Percentiles rank a stretch among this genome's conserved stretches.
phyloP scores from a whole-genome alignment of 2,329 filamentous ascomycete species.

The Blumeriella jaapii region DNA sequence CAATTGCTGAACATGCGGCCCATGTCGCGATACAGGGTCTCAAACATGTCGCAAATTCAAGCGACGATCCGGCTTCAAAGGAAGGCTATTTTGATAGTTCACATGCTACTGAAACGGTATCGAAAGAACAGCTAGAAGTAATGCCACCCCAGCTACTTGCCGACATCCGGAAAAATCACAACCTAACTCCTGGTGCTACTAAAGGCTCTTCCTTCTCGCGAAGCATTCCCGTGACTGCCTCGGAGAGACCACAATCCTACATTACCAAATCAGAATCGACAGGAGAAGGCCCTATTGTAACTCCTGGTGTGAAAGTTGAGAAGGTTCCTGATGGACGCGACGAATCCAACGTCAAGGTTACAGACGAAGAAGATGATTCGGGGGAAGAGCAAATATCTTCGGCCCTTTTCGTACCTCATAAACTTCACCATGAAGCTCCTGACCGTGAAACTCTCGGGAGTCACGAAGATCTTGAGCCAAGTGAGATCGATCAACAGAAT shows the following conservation, averaged over 20 bases:
- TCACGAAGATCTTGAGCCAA: conserved; percentile 6
- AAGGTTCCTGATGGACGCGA: conserved; percentile 29
- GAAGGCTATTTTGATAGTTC: conserved; percentile 22
- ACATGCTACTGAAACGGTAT: conserved; percentile 12
- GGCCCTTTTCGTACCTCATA: conserved; percentile 70
- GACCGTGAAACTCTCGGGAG: conserved; percentile 22
- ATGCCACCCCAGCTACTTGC: conserved; percentile 24
- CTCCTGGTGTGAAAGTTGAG: background rate
- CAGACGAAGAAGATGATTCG: conserved; percentile 44
- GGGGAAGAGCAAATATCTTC: conserved; percentile 82
- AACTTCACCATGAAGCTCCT: conserved; percentile 36
- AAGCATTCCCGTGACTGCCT: conserved; percentile 24
- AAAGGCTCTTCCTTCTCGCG: conserved; percentile 26
- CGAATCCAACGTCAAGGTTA: conserved; percentile 13
- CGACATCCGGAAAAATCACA: conserved; percentile 26
- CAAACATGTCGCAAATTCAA: conserved; percentile 6
- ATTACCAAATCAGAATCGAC: conserved; percentile 4
- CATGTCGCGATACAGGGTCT: background rate
- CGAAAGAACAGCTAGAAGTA: conserved; percentile 14
- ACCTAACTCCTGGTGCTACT: conserved; percentile 22
- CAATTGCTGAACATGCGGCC: background rate
- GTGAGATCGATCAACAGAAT: conserved; percentile 10
- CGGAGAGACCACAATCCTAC: conserved; percentile 17
- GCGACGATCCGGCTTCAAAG: conserved; percentile 16
- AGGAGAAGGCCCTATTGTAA: conserved; percentile 1